These are phyloP conservation scores for Castanea sativa DNA, from an alignment of 306 rosid species.

Conservation along the genomic window DNA sequence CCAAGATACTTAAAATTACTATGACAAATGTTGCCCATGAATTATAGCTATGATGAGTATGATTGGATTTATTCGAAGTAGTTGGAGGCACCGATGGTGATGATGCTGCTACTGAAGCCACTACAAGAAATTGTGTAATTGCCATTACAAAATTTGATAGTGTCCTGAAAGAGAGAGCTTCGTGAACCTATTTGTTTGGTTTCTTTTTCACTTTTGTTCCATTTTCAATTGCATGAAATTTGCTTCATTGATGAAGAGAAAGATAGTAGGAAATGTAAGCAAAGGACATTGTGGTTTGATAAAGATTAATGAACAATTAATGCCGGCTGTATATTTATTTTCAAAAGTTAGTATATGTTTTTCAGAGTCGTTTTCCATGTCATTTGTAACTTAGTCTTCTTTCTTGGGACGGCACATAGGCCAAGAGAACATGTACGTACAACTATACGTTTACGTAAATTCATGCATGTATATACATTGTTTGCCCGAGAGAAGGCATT, in stretches of 20 bases:
- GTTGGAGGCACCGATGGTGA: neutral
- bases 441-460: neutral
- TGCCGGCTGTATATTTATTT: neutral
- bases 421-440: constrained; percentile 12
- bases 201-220: neutral
- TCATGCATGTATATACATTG: neutral
- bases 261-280: neutral
- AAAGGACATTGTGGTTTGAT: neutral
- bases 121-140: constrained; percentile 1
- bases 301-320: neutral
- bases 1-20: constrained; percentile 43
- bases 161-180: neutral
- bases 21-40: constrained; percentile 32
- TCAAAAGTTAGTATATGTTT: constrained; percentile 2
- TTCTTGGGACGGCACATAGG: constrained; percentile 45
- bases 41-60: neutral
- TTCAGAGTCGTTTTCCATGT: neutral
- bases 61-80: neutral
- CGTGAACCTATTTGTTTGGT: neutral
- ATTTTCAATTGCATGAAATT: neutral
- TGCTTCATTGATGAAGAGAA: neutral
- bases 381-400: constrained; percentile 13
- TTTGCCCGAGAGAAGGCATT: neutral
- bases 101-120: constrained; percentile 16
- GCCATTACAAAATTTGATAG: constrained; percentile 20